Percentiles rank a stretch among this genome's conserved stretches.
These are phyloP conservation scores for Cicer arietinum DNA, from an alignment of 306 rosid species.

Conservation along the genomic window DNA sequence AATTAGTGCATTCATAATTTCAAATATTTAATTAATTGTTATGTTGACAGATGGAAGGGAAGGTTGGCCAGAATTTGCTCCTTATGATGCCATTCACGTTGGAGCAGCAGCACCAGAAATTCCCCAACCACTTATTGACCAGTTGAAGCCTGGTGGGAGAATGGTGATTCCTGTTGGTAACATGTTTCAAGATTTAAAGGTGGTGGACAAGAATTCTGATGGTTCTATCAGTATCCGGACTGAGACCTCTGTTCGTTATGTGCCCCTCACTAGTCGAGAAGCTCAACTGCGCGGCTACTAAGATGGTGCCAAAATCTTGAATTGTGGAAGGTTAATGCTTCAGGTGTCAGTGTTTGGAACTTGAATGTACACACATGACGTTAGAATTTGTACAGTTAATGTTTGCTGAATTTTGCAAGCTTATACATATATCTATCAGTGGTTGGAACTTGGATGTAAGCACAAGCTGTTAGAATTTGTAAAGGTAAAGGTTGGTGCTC, in stretches of 20 bases:
- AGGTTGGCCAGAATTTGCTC: constrained; percentile 86
- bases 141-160: constrained; percentile 96
- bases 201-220: constrained; percentile 82
- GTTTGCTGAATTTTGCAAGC: constrained; percentile 20
- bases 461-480: constrained; percentile 32
- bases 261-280: constrained; percentile 94
- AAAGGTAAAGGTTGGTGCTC: constrained; percentile 22
- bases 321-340: constrained; percentile 29
- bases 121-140: constrained; percentile 83
- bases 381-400: constrained; percentile 35
- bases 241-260: constrained; percentile 87
- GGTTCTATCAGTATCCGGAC: constrained; percentile 71
- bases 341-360: neutral
- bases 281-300: constrained; percentile 70
- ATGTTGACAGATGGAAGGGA: constrained; percentile 80
- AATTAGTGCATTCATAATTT: constrained; percentile 5
- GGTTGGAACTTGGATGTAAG: constrained; percentile 19
- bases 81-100: constrained; percentile 96
- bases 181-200: constrained; percentile 80
- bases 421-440: neutral
- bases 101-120: constrained; percentile 95
- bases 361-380: constrained; percentile 4
- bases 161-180: constrained; percentile 98
- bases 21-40: constrained; percentile 14
- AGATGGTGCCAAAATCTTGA: constrained; percentile 29